Evolutionary conservation across 306 rosid species (phyloP).

Genomic region (Cicer judaicum): DNA sequence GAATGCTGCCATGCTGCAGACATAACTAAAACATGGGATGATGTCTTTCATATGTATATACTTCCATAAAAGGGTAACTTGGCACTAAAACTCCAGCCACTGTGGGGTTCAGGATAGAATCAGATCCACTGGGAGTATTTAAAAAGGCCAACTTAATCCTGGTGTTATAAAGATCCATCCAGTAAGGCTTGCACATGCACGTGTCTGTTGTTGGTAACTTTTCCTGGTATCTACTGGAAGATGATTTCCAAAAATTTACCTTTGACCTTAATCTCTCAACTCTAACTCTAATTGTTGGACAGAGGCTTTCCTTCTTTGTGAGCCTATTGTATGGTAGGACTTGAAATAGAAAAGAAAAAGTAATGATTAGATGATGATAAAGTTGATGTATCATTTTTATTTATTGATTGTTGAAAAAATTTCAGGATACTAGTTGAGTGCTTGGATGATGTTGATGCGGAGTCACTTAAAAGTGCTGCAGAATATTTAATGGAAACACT

Average conservation of each 20-base stretch:
- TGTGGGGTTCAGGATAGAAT: not conserved
- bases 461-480: slow-evolving; percentile 84
- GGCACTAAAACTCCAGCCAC: not conserved
- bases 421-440: slow-evolving; percentile 81
- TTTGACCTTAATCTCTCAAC: not conserved
- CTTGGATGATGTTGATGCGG: slow-evolving; percentile 84
- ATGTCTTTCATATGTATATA: slow-evolving; percentile 3
- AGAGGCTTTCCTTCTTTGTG: not conserved
- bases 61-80: slow-evolving; percentile 20
- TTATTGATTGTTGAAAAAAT: slow-evolving; percentile 29
- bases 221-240: not conserved
- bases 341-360: not conserved
- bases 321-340: slow-evolving; percentile 1
- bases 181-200: not conserved
- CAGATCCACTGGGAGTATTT: not conserved
- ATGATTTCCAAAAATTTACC: slow-evolving; percentile 8
- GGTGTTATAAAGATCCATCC: not conserved
- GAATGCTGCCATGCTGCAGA: slow-evolving; percentile 34
- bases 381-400: slow-evolving; percentile 25
- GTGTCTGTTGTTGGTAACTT: not conserved
- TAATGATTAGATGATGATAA: not conserved
- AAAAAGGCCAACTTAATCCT: not conserved
- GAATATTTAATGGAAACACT: slow-evolving; percentile 74
- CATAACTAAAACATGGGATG: slow-evolving; percentile 28
- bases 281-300: not conserved